Evolutionary conservation across 2,329 filamentous ascomycete species (phyloP).

Genomic region (Colletotrichum sp.): DNA sequence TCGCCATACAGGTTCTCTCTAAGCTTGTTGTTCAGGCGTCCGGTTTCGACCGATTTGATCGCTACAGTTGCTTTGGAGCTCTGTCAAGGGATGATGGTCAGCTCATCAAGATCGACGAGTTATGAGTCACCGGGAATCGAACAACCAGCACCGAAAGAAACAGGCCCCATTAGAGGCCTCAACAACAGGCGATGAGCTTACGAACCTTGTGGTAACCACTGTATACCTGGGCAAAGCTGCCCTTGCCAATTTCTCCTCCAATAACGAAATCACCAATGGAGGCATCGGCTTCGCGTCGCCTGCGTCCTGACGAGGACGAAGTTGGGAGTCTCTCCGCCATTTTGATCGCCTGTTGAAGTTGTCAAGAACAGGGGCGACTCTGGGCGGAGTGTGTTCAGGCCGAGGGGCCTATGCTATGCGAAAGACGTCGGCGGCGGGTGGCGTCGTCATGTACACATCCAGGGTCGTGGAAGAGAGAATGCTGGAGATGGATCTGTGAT

Average conservation of each 20-base stretch:
- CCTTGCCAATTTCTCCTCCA: constrained; percentile 91
- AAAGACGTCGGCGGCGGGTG: constrained; percentile 36
- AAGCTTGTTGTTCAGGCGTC: constrained; percentile 91
- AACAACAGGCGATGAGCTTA: neutral
- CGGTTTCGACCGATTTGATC: constrained; percentile 94
- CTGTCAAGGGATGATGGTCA: constrained; percentile 46
- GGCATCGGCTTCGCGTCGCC: constrained; percentile 27
- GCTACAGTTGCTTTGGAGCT: constrained; percentile 83
- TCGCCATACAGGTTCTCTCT: constrained; percentile 96
- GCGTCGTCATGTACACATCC: constrained; percentile 47
- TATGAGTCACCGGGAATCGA: neutral
- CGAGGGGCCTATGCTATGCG: constrained; percentile 29
- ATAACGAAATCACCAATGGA: constrained; percentile 78
- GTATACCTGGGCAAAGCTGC: constrained; percentile 97
- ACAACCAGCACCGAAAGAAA: neutral
- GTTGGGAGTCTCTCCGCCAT: constrained; percentile 45
- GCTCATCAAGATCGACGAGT: neutral
- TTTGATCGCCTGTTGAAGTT: constrained; percentile 35
- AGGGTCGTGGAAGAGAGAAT: neutral
- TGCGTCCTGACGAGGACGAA: constrained; percentile 37
- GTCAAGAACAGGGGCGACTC: constrained; percentile 37
- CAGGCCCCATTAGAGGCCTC: too few relatives aligned
- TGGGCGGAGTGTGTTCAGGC: constrained; percentile 14
- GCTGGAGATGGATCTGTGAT: neutral
- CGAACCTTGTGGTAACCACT: constrained; percentile 84